Conservation (phyloP, 192 early-diverging fungal species). For the Coemansia sp. region DNA sequence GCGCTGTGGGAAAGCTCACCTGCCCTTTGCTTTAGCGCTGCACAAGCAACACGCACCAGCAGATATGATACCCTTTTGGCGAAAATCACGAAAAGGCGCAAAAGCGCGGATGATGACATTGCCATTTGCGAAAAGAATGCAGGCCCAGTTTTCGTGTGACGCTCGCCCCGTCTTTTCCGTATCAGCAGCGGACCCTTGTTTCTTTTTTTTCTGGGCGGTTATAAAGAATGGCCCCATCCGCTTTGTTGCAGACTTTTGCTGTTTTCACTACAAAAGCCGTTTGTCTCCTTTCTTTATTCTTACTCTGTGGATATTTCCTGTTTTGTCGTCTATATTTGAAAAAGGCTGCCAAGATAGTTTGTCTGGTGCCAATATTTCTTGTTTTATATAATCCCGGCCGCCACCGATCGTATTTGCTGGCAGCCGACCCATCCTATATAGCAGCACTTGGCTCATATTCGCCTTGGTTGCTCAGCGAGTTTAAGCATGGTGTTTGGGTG, state of each 20-base stretch:
- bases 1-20: not conserved
- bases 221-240: not conserved
- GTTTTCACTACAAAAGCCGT: not conserved
- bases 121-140: not conserved
- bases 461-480: not conserved
- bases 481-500: slow-evolving; percentile 41
- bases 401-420: not conserved
- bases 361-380: not conserved
- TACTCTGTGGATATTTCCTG: not conserved
- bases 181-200: not conserved
- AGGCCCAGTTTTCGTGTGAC: not conserved
- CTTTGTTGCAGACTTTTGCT: not conserved
- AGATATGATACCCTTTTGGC: slow-evolving; percentile 1
- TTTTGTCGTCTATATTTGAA: not conserved
- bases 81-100: slow-evolving; percentile 10
- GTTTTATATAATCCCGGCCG: not conserved
- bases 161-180: not conserved
- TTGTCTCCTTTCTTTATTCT: not conserved
- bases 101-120: slow-evolving; percentile 2
- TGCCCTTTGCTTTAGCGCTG: not conserved
- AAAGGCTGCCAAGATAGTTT: not conserved
- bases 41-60: not conserved
- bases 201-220: not conserved
- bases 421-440: not conserved
- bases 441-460: not conserved